Base-by-base conservation (phyloP, 345 rosid genomes). In the Populus tremula region DNA sequence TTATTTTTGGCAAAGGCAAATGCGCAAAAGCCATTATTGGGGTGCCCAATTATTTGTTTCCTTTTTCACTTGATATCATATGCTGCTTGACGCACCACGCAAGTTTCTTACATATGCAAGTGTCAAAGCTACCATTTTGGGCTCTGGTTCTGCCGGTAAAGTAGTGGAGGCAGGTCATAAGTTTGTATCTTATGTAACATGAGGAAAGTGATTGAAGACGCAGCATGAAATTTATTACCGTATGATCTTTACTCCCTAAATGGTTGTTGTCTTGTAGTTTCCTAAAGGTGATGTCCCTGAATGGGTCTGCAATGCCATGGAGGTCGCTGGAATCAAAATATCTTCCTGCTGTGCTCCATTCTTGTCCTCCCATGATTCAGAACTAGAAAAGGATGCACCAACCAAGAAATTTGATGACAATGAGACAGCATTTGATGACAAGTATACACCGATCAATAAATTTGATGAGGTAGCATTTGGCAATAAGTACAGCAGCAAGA, bases 261-360 rank as follows among this genome's bases (percentile, higher is more conserved):
- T 43, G 27, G 45, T 78, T 71, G 43, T 73, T 71, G 6, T 72
- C 72, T 79, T 87, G 83, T 76, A 92, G 97, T 92, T 92, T 83
- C 97, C 93, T 1, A 79, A 82, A 77, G 94, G 97, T 5, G 90
- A 90, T 70, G 87, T 92, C 70, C 97, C 97, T 9, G 79, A 88
- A 38, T 90, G 97, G 97, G 97, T 92, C 71, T 84, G 90, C 87
- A 92, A 90, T 78, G 97, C 97, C 85, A 90, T 89, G 97, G 94
- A 92, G 70, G 92, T 88, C 53, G 94, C 97, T 45, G 94, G 89
- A 79, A 81, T 92, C 29, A 91, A 90, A 59, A 90, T 92, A 47
- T 85, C 94, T 11, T 80, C 88, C 5, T 90, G 97, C 78, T 89
- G 91, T 41, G 71, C 81, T 68, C 71, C 81, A 36, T 70, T 80